Evolutionary conservation across 441 rosid genomes (phyloP).

Genomic region (Aquilaria agallochum): DNA sequence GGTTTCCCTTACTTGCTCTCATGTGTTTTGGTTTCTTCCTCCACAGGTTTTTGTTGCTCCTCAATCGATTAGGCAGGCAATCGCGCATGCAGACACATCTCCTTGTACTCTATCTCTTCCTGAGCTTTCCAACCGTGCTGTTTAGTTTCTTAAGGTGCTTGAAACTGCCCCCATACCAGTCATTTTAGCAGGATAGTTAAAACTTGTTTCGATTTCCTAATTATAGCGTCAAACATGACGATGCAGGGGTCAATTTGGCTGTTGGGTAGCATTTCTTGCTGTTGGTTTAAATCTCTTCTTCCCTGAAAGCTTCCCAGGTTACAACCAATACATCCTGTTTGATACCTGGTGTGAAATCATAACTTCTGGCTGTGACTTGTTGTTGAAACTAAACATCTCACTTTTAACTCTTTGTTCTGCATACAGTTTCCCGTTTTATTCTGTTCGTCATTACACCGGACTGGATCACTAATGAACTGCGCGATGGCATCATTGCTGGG

Average conservation of each 20-base stretch:
- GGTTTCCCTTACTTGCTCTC: neutral
- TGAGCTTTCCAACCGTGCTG: conserved; percentile 33
- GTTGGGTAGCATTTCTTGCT: conserved; percentile 47
- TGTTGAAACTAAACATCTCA: neutral
- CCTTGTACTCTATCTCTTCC: conserved; percentile 35
- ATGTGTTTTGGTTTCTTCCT: neutral
- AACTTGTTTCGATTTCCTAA: neutral
- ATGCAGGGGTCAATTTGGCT: conserved; percentile 50
- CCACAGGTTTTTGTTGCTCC: conserved; percentile 41
- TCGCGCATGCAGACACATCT: conserved; percentile 33
- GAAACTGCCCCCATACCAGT: neutral
- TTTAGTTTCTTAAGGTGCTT: conserved; percentile 46
- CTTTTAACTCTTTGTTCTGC: neutral
- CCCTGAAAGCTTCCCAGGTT: conserved; percentile 43
- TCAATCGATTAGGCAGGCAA: conserved; percentile 31
- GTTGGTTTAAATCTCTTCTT: conserved; percentile 31
- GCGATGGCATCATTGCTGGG: conserved; percentile 33
- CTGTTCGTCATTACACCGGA: conserved; percentile 39
- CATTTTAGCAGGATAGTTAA: neutral
- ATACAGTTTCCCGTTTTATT: conserved; percentile 39
- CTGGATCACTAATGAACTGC: conserved; percentile 35
- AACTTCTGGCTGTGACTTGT: neutral
- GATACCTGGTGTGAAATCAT: neutral
- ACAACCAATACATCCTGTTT: neutral
- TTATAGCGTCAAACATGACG: conserved; percentile 3